Evolutionary conservation across 2,329 filamentous ascomycete genomes (phyloP).

Genomic region (Aspergillus sp.): DNA sequence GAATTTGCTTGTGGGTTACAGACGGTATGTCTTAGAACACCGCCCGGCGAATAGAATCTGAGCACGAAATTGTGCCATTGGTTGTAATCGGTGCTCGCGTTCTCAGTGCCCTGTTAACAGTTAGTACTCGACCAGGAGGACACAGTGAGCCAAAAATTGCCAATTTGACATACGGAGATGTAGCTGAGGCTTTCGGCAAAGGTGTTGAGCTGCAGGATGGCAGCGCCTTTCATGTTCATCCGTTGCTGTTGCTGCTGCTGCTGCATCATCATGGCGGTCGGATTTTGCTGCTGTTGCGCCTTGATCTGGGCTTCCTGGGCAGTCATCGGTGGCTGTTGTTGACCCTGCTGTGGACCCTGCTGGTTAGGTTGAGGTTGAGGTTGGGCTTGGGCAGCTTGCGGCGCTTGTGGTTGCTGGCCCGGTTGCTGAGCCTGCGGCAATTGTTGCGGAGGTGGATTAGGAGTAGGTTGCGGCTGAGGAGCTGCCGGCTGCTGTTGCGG

Average conservation of each 20-base stretch:
- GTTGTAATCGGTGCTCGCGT: conserved; percentile 61
- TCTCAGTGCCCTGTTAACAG: conserved; percentile 56
- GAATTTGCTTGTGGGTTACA: conserved; percentile 53
- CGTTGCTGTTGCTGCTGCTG: conserved; percentile 34
- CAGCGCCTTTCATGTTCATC: conserved; percentile 44
- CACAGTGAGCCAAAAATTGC: not conserved
- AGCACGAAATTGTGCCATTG: conserved; percentile 81
- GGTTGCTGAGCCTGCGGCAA: conserved; percentile 42
- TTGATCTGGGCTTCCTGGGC: conserved; percentile 45
- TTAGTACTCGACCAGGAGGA: conserved; percentile 16
- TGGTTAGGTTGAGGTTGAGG: conserved; percentile 39
- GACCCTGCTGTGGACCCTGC: conserved; percentile 39
- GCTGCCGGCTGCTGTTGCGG: conserved; percentile 38
- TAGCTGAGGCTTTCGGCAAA: conserved; percentile 60
- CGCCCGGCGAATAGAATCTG: conserved; percentile 76
- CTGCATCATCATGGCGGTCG: conserved; percentile 43
- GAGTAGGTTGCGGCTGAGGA: conserved; percentile 39
- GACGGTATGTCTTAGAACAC: conserved; percentile 74
- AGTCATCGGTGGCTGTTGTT: conserved; percentile 42
- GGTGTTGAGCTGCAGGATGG: conserved; percentile 56
- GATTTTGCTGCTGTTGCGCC: conserved; percentile 38
- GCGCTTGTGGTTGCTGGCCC: conserved; percentile 29
- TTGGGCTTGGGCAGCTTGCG: conserved; percentile 34
- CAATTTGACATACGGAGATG: conserved; percentile 56
- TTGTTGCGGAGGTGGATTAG: conserved; percentile 39